phyloP scores from a whole-genome alignment of 148 eudicot genomes.

The Rhododendron mucronatum region DNA sequence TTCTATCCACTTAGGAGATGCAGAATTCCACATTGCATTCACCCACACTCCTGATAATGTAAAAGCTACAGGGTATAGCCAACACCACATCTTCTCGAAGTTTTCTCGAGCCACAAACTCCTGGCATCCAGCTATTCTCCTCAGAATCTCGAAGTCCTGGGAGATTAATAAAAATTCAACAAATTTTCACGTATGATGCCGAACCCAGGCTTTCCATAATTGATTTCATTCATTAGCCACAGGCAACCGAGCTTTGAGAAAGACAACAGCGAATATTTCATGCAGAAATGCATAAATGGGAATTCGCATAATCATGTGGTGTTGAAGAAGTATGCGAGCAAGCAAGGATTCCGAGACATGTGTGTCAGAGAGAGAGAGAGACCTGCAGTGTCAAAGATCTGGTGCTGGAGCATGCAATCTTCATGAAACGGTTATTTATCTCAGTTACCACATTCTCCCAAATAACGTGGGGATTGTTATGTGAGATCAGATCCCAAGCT shows the following conservation, averaged over 20 bases:
- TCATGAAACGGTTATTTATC: conserved; percentile 62
- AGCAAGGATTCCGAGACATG: background rate
- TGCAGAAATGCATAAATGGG: background rate
- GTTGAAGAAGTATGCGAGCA: background rate
- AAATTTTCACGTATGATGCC: background rate
- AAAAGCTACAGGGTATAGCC: conserved; percentile 88
- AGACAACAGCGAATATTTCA: background rate
- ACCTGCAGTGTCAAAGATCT: conserved; percentile 81
- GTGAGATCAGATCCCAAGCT: conserved; percentile 67
- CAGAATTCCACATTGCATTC: conserved; percentile 60
- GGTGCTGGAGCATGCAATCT: conserved; percentile 54
- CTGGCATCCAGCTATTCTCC: conserved; percentile 60
- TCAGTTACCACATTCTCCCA: conserved; percentile 72
- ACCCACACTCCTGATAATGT: conserved; percentile 57
- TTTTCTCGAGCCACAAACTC: conserved; percentile 56
- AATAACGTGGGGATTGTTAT: conserved; percentile 40
- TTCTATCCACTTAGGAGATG: conserved; percentile 72
- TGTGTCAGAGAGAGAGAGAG: conserved; percentile 15
- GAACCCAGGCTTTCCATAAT: background rate
- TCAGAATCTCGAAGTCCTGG: conserved; percentile 78
- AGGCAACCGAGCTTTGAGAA: background rate
- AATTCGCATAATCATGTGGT: background rate
- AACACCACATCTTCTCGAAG: conserved; percentile 86
- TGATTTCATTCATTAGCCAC: background rate
- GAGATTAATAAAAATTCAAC: conserved; percentile 5